Evolutionary conservation across 2,329 filamentous ascomycete species (phyloP).

Genomic region (Gremmenia infestans): DNA sequence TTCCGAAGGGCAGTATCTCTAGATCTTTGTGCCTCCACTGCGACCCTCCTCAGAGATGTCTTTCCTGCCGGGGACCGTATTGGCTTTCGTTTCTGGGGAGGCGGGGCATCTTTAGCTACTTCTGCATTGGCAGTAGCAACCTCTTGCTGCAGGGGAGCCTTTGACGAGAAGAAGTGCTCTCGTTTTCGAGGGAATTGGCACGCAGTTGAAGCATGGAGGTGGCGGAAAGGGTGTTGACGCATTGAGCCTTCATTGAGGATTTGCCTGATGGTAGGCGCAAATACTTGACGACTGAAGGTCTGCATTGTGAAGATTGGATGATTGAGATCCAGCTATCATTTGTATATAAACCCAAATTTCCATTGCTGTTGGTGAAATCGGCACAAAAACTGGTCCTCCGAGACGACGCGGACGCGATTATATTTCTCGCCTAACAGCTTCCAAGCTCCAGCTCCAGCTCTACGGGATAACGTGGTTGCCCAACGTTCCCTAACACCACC

Average conservation of each 20-base stretch:
- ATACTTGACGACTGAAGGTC: constrained; percentile 20
- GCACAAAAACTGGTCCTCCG: not conserved
- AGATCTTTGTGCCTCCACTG: constrained; percentile 73
- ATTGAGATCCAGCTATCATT: not conserved
- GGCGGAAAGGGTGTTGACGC: constrained; percentile 27
- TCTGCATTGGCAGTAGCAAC: constrained; percentile 2
- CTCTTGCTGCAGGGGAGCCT: constrained; percentile 45
- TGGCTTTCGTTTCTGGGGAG: constrained; percentile 37
- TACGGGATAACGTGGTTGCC: constrained; percentile 17
- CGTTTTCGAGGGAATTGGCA: constrained; percentile 45
- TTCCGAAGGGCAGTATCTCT: constrained; percentile 34
- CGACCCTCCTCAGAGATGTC: constrained; percentile 76
- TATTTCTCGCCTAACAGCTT: not conserved
- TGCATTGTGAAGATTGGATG: constrained; percentile 16
- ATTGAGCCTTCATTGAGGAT: constrained; percentile 16
- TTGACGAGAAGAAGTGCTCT: constrained; percentile 60
- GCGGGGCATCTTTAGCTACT: constrained; percentile 4
- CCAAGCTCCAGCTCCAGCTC: not conserved
- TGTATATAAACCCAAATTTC: not conserved
- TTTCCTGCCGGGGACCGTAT: constrained; percentile 52
- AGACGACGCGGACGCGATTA: not conserved
- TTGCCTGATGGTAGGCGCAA: constrained; percentile 11
- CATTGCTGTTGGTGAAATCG: not conserved
- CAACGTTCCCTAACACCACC: constrained; percentile 22
- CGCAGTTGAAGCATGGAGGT: constrained; percentile 43